Conservation (phyloP, 805 yeast genomes). For the Wickerhamiella occidentalis region DNA sequence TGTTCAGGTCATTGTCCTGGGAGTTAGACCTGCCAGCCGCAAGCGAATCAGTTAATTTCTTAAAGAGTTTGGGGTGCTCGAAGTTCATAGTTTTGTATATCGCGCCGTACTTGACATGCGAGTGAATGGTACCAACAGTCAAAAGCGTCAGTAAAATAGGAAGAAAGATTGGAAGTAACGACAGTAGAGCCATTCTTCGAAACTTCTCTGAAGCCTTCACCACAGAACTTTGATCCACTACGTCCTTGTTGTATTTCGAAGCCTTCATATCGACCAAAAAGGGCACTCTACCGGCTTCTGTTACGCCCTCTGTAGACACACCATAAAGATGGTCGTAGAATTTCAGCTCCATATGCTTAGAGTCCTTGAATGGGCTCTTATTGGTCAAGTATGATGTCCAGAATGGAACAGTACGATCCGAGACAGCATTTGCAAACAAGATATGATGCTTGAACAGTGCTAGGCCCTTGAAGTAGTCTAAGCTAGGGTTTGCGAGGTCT, state of each 20-base stretch:
- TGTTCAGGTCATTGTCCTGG: slow-evolving; percentile 1
- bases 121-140: slow-evolving; percentile 9
- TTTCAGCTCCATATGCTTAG: slow-evolving; percentile 36
- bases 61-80: neutral
- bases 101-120: neutral
- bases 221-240: neutral
- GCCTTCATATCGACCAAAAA: slow-evolving; percentile 20
- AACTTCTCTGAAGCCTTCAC: neutral
- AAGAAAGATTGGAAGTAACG: slow-evolving; percentile 12
- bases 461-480: slow-evolving; percentile 43
- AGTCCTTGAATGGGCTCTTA: slow-evolving; percentile 56
- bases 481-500: slow-evolving; percentile 40
- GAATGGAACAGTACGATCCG: slow-evolving; percentile 81
- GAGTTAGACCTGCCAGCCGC: neutral
- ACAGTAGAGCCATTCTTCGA: slow-evolving; percentile 6
- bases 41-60: neutral
- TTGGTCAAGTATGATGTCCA: slow-evolving; percentile 69
- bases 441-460: slow-evolving; percentile 43
- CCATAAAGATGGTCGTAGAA: slow-evolving; percentile 26
- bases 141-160: slow-evolving; percentile 15
- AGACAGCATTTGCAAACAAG: slow-evolving; percentile 59
- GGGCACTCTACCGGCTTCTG: slow-evolving; percentile 8
- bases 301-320: neutral
- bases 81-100: neutral
- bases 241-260: slow-evolving; percentile 13